A percentile compares a stretch with the other conserved stretches of the same genome.
Conservation (phyloP, 1,284 basidiomycete species). For the Sporisorium iseilematis-ciliati region DNA sequence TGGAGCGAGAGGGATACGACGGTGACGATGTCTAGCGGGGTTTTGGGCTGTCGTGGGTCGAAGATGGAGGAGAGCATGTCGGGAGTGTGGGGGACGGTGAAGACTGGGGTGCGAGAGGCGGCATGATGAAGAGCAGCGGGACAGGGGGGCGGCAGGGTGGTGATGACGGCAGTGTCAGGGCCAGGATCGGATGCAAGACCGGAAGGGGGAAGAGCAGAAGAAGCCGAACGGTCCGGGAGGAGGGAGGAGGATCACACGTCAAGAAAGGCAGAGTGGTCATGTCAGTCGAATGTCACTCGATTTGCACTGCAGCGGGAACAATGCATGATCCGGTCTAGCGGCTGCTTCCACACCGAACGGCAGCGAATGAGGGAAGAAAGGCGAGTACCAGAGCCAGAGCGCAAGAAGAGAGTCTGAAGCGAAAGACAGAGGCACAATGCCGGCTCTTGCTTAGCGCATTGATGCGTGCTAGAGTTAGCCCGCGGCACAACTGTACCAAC, state of each 20-base stretch:
- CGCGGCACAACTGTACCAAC: conserved; percentile 31
- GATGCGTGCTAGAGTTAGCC: conserved; percentile 24
- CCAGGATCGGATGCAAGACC: background rate
- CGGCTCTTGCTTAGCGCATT: background rate
- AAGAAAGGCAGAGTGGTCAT: conserved; percentile 14
- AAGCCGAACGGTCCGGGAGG: conserved; percentile 14
- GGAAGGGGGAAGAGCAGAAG: background rate
- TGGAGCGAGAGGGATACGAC: conserved; percentile 83
- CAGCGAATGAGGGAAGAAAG: background rate
- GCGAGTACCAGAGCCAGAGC: background rate
- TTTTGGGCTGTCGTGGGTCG: conserved; percentile 88
- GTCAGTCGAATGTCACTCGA: conserved; percentile 20
- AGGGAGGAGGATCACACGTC: conserved; percentile 13
- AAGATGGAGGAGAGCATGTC: conserved; percentile 92
- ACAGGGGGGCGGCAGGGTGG: background rate
- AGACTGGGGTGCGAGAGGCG: conserved; percentile 74
- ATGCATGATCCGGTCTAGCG: too few species aligned
- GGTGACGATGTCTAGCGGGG: conserved; percentile 89
- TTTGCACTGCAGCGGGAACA: background rate
- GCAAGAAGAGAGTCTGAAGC: background rate
- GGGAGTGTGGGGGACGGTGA: conserved; percentile 93
- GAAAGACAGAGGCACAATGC: background rate
- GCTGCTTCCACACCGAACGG: background rate
- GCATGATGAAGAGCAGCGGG: background rate
- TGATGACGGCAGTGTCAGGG: background rate